Base-by-base conservation (phyloP, 345 rosid species). In the Excoecaria agallocha region DNA sequence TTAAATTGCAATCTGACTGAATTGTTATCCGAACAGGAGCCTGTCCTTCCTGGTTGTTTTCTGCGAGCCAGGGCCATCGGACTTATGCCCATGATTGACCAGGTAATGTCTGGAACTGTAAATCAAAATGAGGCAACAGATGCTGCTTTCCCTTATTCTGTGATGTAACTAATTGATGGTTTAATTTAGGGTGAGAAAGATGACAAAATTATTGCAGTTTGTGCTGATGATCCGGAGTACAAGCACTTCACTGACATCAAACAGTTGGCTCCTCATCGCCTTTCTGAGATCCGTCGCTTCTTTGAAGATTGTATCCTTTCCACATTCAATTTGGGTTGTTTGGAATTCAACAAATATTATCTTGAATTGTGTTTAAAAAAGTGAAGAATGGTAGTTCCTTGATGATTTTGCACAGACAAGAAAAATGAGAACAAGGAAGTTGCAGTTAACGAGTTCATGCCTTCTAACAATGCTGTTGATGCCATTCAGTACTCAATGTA, bases 71-170 rank as follows among this genome's bases (percentile, higher is more conserved):
- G 85, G 79, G 98, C 98, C 77, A 93, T 94, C 65, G 98, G 98
- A 76, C 83, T 93, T 58, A 94, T 94, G 98, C 98, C 98, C 54
- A 94, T 94, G 98, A 94, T 94, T 84, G 98, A 94, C 78, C 97
- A 90, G 94, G 97, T 91, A 66, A 48, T n/a, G n/a, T 11, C 15
- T 24, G 24, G n/a, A 39, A 41, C 30, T 55, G 19, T 70, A 13
- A 41, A 49, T 50, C 19, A 67, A 24, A 66, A 51, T 38, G 51
- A 67, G 43, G 22, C 60, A 57, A 2, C 20, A n/a, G 5, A 13
- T 43, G 12, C 49, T 64, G 8, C 35, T 57, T 74, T 46, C 56
- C 56, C 60, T 15, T 30, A 46, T 39, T 38, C 30, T 41, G 50
- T 63, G 41, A 16, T 68, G 49, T 52, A 24, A 72, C 35, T 52